Evolutionary conservation across 352 stramenopile genomes (phyloP), one percentile per base, ranked within the genome.

Genomic region (Phytophthora sansomeana): DNA sequence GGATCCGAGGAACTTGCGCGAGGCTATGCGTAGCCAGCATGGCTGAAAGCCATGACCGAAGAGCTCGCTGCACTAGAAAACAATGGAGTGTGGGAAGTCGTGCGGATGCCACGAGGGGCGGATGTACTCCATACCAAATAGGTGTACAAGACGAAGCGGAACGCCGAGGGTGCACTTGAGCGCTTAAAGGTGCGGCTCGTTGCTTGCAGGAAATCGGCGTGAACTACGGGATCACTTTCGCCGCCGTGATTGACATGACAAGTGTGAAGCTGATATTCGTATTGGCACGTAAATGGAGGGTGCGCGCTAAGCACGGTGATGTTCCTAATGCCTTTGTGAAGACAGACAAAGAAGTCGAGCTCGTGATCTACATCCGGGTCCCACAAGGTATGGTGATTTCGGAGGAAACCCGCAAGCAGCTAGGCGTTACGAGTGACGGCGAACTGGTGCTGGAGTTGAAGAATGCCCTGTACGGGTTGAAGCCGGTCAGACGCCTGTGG

Each of bases 401-500:
- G 0, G 21, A n/a, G n/a, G n/a, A n/a, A n/a, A n/a, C n/a, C n/a
- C n/a, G n/a, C n/a, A 52, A 19, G 35, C 30, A 44, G 21, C 33
- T 62, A 6, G 59, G 50, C 1, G 62, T 71, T 0, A n/a, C 3
- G 2, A 52, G 28, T 19, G 7, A 17, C 5, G 19, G 33, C 0
- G 58, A 72, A n/a, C 24, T 75, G 0, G 44, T 26, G 11, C 36
- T 75, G 36, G n/a, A 48, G 4, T 26, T 80, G 1, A 24, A 60
- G 16, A 74, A 75, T 9, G 72, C 59, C 9, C 36, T 81, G 0
- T 81, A 81, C 32, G 63, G 73, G 0, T 36, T 79, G 0, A 74
- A 76, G 33, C 67, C 77, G 28, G 66, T 63, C 0, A 67, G 73
- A 11, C n/a, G 71, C 0, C 32, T 80, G n/a, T 85, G 69, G 75